phyloP scores from a whole-genome alignment of 768 basidiomycete species.

The Lentinula raphanica region DNA sequence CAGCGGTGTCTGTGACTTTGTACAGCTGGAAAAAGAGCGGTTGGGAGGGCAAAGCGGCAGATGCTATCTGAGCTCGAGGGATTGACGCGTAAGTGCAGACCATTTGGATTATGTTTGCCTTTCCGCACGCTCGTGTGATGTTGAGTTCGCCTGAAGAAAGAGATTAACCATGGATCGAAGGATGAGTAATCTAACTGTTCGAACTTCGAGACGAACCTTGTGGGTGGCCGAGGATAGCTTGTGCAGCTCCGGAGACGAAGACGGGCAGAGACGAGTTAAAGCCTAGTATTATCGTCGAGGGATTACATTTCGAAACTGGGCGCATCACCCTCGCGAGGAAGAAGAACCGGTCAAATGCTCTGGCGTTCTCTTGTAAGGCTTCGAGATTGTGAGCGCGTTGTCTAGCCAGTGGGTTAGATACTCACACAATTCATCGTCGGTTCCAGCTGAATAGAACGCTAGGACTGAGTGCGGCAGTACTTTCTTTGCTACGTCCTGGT shows the following conservation, averaged over 20 bases:
- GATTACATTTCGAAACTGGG: slow-evolving; percentile 55
- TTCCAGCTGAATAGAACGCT: slow-evolving; percentile 81
- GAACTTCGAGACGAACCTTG: slow-evolving; percentile 15
- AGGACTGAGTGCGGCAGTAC: slow-evolving; percentile 70
- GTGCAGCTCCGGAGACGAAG: slow-evolving; percentile 81
- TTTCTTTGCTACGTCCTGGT: slow-evolving; percentile 73
- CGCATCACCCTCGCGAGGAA: slow-evolving; percentile 82
- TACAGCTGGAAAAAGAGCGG: slow-evolving; percentile 82
- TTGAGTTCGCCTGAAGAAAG: slow-evolving; percentile 68
- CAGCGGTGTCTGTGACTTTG: slow-evolving; percentile 64
- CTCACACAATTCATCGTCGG: slow-evolving; percentile 81
- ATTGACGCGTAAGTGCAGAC: slow-evolving; percentile 75
- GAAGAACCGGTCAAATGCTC: slow-evolving; percentile 79
- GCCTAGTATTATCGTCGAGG: slow-evolving; percentile 71
- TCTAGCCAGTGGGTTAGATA: slow-evolving; percentile 5
- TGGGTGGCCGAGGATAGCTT: slow-evolving; percentile 83
- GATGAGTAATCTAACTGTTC: slow-evolving; percentile 1
- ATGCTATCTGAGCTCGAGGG: slow-evolving; percentile 58
- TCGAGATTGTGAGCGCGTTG: no score
- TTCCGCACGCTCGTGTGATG: slow-evolving; percentile 64
- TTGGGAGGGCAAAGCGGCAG: slow-evolving; percentile 49
- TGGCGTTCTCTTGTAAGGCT: slow-evolving; percentile 65
- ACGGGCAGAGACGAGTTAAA: slow-evolving; percentile 72
- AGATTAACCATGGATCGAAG: not conserved
- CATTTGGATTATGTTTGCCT: slow-evolving; percentile 76